These are phyloP conservation scores for Aquilaria malaccensis DNA, from an alignment of 345 rosid species.

Conservation along the genomic window DNA sequence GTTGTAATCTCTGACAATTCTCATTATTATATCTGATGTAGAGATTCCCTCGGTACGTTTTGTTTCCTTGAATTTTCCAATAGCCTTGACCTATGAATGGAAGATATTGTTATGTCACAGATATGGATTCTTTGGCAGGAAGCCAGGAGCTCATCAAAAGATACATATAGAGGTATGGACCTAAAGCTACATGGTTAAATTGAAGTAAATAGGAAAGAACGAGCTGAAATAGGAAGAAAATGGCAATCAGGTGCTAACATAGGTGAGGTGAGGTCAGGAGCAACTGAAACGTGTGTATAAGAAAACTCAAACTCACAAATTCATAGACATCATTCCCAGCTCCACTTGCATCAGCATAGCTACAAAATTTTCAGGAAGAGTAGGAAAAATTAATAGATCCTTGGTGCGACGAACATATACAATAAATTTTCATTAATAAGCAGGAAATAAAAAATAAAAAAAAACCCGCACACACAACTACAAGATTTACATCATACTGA, in stretches of 20 bases:
- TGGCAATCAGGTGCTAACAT: neutral
- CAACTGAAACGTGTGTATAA: neutral
- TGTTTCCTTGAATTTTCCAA: conserved; percentile 62
- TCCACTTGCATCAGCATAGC: conserved; percentile 73
- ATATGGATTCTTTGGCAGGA: too few species aligned
- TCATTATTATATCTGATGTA: conserved; percentile 65
- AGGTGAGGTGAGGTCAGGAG: neutral
- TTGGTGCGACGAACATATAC: too few species aligned
- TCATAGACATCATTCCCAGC: conserved; percentile 73
- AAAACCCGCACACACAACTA: too few species aligned
- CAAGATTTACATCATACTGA: neutral
- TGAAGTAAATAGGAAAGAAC: too few species aligned
- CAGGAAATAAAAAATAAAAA: too few species aligned
- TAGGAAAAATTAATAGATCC: conserved; percentile 10
- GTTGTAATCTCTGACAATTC: conserved; percentile 67
- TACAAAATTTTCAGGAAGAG: conserved; percentile 16
- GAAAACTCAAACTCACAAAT: conserved; percentile 38
- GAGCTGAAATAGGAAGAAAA: neutral
- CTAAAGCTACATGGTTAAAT: too few species aligned
- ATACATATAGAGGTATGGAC: too few species aligned
- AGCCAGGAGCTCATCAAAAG: too few species aligned
- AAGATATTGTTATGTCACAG: neutral
- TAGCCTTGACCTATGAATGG: conserved; percentile 33
- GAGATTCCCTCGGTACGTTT: conserved; percentile 70
- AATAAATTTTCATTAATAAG: too few species aligned